Evolutionary conservation across 1,284 basidiomycete genomes (phyloP), one percentile per base, ranked within the genome.

Genomic region (Exsudoporus floridanus): DNA sequence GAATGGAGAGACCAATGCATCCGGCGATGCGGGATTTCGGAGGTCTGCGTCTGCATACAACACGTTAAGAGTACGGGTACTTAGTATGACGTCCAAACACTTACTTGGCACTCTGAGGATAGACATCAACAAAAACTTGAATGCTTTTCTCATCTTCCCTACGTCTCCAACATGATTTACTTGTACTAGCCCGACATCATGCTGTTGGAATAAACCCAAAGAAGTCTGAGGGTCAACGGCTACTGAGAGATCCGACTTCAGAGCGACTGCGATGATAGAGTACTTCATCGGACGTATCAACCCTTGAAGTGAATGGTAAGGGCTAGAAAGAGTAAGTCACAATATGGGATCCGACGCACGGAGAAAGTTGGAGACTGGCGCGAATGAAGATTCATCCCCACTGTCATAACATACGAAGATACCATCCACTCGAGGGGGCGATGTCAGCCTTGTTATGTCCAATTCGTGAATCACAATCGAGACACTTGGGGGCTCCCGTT

Each of bases 371-470:
- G 83, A 78, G 19, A 90, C 78, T 33, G 81, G 82, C 30, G 68
- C 66, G 60, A 87, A 88, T 23, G 90, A 90, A 6, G 71, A 64
- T 52, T 68, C 66, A 56, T 81, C 74, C 1, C 82, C 80, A 14
- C 82, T 78, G 67, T 91, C 86, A 67, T 90, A 92, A 61, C 89
- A 91, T 40, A 92, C 76, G 38, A 90, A 76, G 21, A 85, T 76
- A 7, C 84, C 89, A 62, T 90, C 81, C 49, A 88, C 74, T n/a
- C 71, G 70, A 21, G 83, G 82, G 14, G 81, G 76, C 8, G 74
- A 76, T 42, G 78, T 74, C 28, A 75, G 67, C 34, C 55, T 69
- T 31, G 60, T 66, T 43, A 72, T 66, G 33, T 69, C 67, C 36
- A 69, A 36, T 47, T 69, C 67, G 48, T 71, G 67, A 16, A 72